Percentiles rank a stretch among this genome's conserved stretches.
phyloP scores from a whole-genome alignment of 73 alveolate species.

The Breviolum minutum region DNA sequence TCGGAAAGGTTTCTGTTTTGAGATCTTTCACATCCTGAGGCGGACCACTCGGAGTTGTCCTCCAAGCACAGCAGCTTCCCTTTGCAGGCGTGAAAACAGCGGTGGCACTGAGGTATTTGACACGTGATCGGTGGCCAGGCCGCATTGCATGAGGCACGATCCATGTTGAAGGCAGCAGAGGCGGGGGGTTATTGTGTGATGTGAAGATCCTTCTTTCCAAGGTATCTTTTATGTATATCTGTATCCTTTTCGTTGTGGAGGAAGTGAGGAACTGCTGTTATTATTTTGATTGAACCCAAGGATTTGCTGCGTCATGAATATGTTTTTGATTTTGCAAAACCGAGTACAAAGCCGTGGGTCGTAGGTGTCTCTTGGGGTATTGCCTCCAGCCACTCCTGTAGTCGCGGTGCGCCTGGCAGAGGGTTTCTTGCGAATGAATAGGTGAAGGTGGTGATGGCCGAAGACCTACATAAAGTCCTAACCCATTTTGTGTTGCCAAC shows the following conservation, averaged over 20 bases:
- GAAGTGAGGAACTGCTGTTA: too few species aligned
- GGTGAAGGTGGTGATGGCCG: background rate
- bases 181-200: background rate
- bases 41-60: background rate
- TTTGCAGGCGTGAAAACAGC: background rate
- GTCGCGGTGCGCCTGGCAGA: too few species aligned
- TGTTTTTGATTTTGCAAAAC: too few species aligned
- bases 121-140: background rate
- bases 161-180: constrained; percentile 41
- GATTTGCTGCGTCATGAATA: too few species aligned
- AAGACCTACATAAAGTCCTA: background rate
- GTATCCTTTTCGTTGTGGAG: too few species aligned
- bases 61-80: background rate
- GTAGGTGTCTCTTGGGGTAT: background rate
- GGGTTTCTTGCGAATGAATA: too few species aligned
- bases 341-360: background rate
- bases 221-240: too few species aligned
- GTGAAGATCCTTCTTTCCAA: too few species aligned
- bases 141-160: constrained; percentile 26
- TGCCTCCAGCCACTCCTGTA: background rate
- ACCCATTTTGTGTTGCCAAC: background rate
- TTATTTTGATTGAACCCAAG: too few species aligned
- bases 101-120: background rate
- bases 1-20: too few species aligned
- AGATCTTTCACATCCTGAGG: background rate